phyloP scores from a whole-genome alignment of 306 rosid genomes.

The Prunus davidiana region DNA sequence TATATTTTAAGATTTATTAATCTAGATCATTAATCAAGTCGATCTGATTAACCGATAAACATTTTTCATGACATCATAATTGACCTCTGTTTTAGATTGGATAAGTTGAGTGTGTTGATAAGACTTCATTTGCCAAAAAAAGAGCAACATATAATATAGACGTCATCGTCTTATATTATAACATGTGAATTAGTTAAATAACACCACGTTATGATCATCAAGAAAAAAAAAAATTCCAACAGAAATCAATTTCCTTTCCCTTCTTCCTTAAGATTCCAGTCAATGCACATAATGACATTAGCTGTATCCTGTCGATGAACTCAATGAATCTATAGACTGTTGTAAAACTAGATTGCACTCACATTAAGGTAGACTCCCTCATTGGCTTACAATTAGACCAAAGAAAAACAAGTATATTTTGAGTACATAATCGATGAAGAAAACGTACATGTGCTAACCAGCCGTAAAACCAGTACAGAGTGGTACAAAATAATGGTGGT shows the following conservation, averaged over 20 bases:
- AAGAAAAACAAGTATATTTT: too few relatives aligned
- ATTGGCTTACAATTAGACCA: background rate
- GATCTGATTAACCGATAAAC: too few relatives aligned
- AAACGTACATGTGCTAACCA: background rate
- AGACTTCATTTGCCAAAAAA: too few relatives aligned
- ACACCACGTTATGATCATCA: background rate
- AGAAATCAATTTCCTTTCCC: background rate
- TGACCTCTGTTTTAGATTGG: rapidly evolving
- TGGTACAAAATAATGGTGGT: background rate
- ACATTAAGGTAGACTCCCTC: background rate
- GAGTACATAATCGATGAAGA: background rate
- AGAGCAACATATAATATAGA: too few relatives aligned
- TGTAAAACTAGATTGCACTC: background rate
- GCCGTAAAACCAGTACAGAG: background rate
- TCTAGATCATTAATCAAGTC: background rate
- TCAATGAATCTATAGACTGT: background rate
- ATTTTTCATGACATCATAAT: too few relatives aligned
- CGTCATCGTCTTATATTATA: background rate
- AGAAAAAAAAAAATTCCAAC: background rate
- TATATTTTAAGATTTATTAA: background rate
- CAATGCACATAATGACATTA: background rate
- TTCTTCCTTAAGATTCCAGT: background rate
- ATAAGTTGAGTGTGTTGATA: too few relatives aligned
- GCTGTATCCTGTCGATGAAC: background rate
- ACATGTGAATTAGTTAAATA: background rate